These are phyloP conservation scores for Trypanosoma conorhini DNA, from an alignment of 208 protist genomes.

Conservation along the genomic window DNA sequence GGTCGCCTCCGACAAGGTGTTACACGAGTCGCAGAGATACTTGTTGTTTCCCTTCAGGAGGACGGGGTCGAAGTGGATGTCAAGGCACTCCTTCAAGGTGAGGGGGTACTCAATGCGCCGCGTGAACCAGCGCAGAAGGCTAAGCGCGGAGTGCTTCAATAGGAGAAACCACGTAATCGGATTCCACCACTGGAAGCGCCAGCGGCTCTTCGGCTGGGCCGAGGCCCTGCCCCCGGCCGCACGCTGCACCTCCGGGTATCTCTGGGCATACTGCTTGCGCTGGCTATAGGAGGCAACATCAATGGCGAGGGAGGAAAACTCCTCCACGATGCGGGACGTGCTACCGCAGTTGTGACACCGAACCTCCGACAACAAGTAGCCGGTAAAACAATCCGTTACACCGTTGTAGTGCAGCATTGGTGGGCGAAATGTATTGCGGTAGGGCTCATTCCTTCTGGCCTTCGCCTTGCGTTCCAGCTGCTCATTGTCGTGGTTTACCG, in stretches of 20 bases:
- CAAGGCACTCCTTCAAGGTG: constrained; percentile 87
- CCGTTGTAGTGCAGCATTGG: constrained; percentile 63
- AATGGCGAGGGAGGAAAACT: constrained; percentile 75
- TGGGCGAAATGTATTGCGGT: constrained; percentile 38
- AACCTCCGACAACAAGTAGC: constrained; percentile 70
- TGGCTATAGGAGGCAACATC: constrained; percentile 62
- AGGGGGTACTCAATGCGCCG: constrained; percentile 41
- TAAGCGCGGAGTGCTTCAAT: constrained; percentile 18
- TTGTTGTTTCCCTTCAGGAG: constrained; percentile 64
- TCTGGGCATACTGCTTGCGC: constrained; percentile 44
- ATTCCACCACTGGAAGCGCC: constrained; percentile 55
- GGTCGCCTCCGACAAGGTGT: constrained; percentile 62
- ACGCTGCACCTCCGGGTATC: constrained; percentile 56
- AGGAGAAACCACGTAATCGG: constrained; percentile 41
- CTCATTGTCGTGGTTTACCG: constrained; percentile 74
- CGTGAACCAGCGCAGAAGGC: constrained; percentile 32
- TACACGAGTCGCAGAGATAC: constrained; percentile 83
- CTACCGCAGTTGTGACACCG: constrained; percentile 63
- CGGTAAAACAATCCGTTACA: constrained; percentile 80
- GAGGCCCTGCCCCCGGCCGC: constrained; percentile 28
- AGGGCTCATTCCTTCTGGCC: constrained; percentile 31
- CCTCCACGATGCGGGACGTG: constrained; percentile 64
- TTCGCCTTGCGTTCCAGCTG: constrained; percentile 40
- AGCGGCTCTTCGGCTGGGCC: constrained; percentile 26
- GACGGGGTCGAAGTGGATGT: constrained; percentile 83